These are phyloP conservation scores for Amesomyces nigricolor DNA, from an alignment of 2,329 filamentous ascomycete genomes.

Conservation along the genomic window DNA sequence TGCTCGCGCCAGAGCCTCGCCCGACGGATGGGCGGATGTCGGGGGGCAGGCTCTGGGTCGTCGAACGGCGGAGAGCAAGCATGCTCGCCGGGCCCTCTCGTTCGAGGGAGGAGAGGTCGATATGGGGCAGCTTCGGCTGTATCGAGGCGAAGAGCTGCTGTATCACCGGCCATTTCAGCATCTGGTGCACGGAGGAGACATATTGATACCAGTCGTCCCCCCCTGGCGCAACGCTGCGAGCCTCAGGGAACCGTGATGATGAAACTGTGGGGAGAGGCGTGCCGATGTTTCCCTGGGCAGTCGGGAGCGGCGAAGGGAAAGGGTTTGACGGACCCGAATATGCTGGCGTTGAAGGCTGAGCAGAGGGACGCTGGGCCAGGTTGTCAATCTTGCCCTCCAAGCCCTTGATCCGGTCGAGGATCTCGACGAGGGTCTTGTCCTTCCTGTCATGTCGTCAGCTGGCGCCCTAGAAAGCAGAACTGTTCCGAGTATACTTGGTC, in stretches of 20 bases:
- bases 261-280: background rate
- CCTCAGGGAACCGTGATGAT: conserved; percentile 20
- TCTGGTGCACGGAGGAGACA: conserved; percentile 42
- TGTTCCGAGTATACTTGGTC: conserved; percentile 47
- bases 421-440: conserved; percentile 57
- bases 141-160: conserved; percentile 36
- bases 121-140: conserved; percentile 29
- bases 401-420: conserved; percentile 50
- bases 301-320: conserved; percentile 1
- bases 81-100: conserved; percentile 35
- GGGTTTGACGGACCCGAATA: background rate
- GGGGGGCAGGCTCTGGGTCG: conserved; percentile 20
- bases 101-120: conserved; percentile 32
- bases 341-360: background rate
- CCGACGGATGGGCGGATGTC: conserved; percentile 5
- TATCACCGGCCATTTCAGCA: conserved; percentile 46
- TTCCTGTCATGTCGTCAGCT: conserved; percentile 41
- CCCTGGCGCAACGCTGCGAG: conserved; percentile 18
- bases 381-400: conserved; percentile 52
- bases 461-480: background rate
- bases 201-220: conserved; percentile 30
- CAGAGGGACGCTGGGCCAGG: conserved; percentile 27
- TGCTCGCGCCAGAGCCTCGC: conserved; percentile 1
- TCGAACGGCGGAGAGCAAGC: conserved; percentile 28
- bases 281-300: background rate